A percentile compares a stretch with the other conserved stretches of the same genome.
Evolutionary conservation across 345 rosid genomes (phyloP).

Genomic region (Erysimum cheiranthoides): DNA sequence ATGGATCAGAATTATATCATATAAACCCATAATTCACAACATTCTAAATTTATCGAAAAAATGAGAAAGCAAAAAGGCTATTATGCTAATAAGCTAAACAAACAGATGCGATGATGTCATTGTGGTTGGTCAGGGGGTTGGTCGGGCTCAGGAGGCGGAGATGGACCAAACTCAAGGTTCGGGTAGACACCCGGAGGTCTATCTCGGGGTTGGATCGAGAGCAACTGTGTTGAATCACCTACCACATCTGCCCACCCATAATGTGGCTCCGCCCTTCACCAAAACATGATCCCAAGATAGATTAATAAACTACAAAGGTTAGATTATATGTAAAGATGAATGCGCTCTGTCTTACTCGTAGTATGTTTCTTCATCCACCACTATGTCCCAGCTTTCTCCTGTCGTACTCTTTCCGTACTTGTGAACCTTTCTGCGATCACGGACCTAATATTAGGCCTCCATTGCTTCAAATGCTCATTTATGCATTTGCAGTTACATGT

Average conservation of each 20-base stretch:
- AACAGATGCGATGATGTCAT: conserved; percentile 15
- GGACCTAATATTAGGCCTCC: conserved; percentile 20
- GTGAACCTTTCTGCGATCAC: conserved; percentile 82
- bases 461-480: conserved; percentile 11
- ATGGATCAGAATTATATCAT: conserved; percentile 25
- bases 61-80: conserved; percentile 27
- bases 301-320: conserved; percentile 5
- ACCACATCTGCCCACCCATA: conserved; percentile 99
- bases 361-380: conserved; percentile 90
- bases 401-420: conserved; percentile 96
- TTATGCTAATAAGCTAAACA: conserved; percentile 35
- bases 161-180: conserved; percentile 69
- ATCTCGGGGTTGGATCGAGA: conserved; percentile 75
- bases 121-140: conserved; percentile 53
- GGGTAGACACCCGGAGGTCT: conserved; percentile 93
- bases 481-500: not conserved
- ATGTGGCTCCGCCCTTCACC: conserved; percentile 91
- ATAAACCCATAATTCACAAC: conserved; percentile 36
- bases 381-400: conserved; percentile 97
- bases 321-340: conserved; percentile 9
- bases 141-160: conserved; percentile 56
- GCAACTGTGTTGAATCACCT: conserved; percentile 85
- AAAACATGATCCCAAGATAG: conserved; percentile 5
- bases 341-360: conserved; percentile 68
- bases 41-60: conserved; percentile 13